phyloP scores from a whole-genome alignment of 2,329 filamentous ascomycete genomes.

The Talaromyces sp. region DNA sequence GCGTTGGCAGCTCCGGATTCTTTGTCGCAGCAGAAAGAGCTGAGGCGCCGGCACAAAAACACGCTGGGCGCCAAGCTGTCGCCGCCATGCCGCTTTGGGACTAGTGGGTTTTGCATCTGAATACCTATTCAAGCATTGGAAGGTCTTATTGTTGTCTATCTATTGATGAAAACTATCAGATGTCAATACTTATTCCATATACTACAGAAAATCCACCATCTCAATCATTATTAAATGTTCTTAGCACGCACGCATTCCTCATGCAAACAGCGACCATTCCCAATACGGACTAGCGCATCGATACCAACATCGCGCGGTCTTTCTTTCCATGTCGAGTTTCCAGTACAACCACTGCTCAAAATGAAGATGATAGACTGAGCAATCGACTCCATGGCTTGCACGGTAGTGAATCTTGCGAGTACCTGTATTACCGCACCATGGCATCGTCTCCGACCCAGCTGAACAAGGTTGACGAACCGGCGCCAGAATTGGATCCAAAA shows the following conservation, averaged over 20 bases:
- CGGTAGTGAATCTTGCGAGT: neutral
- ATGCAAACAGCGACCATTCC: neutral
- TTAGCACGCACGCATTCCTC: neutral
- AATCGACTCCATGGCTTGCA: neutral
- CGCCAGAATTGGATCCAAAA: neutral
- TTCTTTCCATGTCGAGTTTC: neutral
- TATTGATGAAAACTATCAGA: neutral
- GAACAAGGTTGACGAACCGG: neutral
- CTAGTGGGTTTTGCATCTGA: neutral
- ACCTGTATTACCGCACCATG: neutral
- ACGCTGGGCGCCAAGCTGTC: neutral
- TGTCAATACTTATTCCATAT: neutral
- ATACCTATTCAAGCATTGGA: neutral
- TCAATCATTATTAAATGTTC: neutral
- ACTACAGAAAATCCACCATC: too few species aligned
- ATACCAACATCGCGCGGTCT: neutral
- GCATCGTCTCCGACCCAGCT: neutral
- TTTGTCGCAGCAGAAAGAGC: neutral
- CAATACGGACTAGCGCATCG: neutral
- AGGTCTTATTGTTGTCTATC: neutral
- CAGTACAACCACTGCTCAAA: neutral
- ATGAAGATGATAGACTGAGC: neutral
- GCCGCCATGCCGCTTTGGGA: neutral
- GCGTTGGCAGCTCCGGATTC: constrained; percentile 2
- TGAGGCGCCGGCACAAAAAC: neutral